Conservation (phyloP, 2,329 filamentous ascomycete genomes). For the Penicillium sp. region DNA sequence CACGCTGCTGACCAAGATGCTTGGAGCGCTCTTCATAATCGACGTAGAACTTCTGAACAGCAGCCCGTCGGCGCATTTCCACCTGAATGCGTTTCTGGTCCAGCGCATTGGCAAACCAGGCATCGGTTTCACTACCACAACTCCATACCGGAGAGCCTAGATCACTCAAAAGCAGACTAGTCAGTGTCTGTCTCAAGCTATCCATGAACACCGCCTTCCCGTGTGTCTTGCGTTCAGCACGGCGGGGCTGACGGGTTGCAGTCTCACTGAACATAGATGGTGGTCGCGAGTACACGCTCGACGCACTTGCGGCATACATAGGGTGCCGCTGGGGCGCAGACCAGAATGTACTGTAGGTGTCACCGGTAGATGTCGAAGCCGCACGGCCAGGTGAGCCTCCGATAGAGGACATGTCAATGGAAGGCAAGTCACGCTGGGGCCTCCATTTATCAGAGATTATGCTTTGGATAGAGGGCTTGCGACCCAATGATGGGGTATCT, state of each 20-base stretch:
- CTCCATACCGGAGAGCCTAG: slow-evolving; percentile 81
- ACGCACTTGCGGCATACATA: slow-evolving; percentile 63
- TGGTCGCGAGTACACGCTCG: slow-evolving; percentile 53
- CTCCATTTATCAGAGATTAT: slow-evolving; percentile 68
- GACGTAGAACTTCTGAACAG: slow-evolving; percentile 40
- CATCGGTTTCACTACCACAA: slow-evolving; percentile 89
- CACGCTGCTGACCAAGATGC: slow-evolving; percentile 26
- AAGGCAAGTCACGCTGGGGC: slow-evolving; percentile 56
- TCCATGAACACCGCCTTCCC: slow-evolving; percentile 77
- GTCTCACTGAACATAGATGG: slow-evolving; percentile 45
- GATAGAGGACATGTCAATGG: slow-evolving; percentile 60
- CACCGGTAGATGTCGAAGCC: slow-evolving; percentile 69
- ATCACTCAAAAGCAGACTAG: slow-evolving; percentile 83
- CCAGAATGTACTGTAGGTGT: slow-evolving; percentile 81
- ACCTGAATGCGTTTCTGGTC: slow-evolving; percentile 50
- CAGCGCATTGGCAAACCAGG: slow-evolving; percentile 66
- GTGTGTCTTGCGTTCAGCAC: slow-evolving; percentile 49
- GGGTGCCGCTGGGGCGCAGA: slow-evolving; percentile 74
- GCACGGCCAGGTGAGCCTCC: slow-evolving; percentile 63
- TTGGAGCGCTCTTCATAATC: slow-evolving; percentile 37
- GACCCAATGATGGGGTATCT: slow-evolving; percentile 40
- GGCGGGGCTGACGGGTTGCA: slow-evolving; percentile 33
- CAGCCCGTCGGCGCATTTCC: slow-evolving; percentile 43
- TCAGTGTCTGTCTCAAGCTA: slow-evolving; percentile 75
- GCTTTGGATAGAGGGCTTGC: slow-evolving; percentile 68